These are phyloP conservation scores for Malus hybrid DNA, from an alignment of 331 rosid genomes.

Conservation along the genomic window DNA sequence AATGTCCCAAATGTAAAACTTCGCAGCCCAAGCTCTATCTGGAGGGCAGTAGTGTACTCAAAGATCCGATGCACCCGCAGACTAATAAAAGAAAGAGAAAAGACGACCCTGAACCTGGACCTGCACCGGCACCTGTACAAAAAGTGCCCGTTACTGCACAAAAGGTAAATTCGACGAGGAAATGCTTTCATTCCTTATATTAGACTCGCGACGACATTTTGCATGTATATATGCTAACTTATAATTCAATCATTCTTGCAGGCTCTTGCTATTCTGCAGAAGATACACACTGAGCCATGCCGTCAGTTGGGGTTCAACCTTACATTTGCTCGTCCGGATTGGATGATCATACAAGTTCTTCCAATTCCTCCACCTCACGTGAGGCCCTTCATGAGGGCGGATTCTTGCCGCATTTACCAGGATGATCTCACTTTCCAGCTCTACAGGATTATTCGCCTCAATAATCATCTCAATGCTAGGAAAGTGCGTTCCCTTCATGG, in stretches of 20 bases:
- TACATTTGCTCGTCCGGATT: slow-evolving; percentile 87
- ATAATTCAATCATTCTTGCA: slow-evolving; percentile 9
- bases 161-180: slow-evolving; percentile 19
- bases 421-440: slow-evolving; percentile 95
- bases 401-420: slow-evolving; percentile 31
- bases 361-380: slow-evolving; percentile 99
- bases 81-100: slow-evolving; percentile 52
- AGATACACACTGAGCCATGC: slow-evolving; percentile 22
- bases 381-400: slow-evolving; percentile 98
- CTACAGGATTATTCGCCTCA: slow-evolving; percentile 87
- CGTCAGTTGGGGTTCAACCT: slow-evolving; percentile 74
- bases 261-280: slow-evolving; percentile 85
- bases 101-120: slow-evolving; percentile 94
- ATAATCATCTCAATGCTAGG: slow-evolving; percentile 84
- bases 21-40: slow-evolving; percentile 86
- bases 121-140: slow-evolving; percentile 8
- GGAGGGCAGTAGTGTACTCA: slow-evolving; percentile 91
- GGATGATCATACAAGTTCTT: slow-evolving; percentile 98
- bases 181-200: slow-evolving; percentile 48
- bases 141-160: too few relatives aligned
- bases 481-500: too few relatives aligned
- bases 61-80: slow-evolving; percentile 25
- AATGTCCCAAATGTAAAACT: slow-evolving; percentile 41
- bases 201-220: background rate
- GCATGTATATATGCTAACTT: background rate